Base-by-base conservation (phyloP, 2,329 filamentous ascomycete genomes). In the Drechslera avenae region DNA sequence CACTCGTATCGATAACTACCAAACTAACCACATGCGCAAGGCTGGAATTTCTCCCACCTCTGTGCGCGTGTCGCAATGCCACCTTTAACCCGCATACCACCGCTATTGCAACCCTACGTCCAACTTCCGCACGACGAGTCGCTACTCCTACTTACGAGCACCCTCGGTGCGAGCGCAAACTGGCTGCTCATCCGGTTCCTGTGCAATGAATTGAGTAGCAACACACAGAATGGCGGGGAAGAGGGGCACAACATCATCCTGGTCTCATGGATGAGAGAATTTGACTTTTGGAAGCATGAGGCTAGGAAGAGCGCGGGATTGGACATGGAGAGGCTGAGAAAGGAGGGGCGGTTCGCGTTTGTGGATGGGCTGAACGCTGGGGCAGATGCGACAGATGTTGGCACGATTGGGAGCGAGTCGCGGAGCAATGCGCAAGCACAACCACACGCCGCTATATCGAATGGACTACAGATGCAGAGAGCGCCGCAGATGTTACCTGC, bases 251-350 rank as follows among this genome's bases (percentile, higher is more conserved):
- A 70, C 14, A 73, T 97, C 1, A 79, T 96, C 3, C 78, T 97
- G 3, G 85, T 94, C 50, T 95, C 89, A 76, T 96, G 94, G 74
- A 76, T 96, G 74, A 82, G 90, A 53, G 88, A 93, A 63, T 83
- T 82, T 57, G 77, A 82, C 1, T 95, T 96, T 68, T 97, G 91
- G 91, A 85, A 79, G 56, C 83, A 86, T 3, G 87, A 89, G 41
- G 82, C 81, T 2, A 81, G 84, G 45, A 86, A 86, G 72, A 73
- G 91, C 66, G 88, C 59, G 82, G 89, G 89, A 2, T 67, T 94
- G 40, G 90, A 95, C 73, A 76, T 94, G 42, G 82, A 87, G 14
- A 79, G 79, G 5, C 71, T 87, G 4, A 73, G 75, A 45, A 78
- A 78, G 30, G 81, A 82, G 54, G 82, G 82, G 26, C 81, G 80